Percentiles rank a stretch among this genome's conserved stretches.
phyloP scores from a whole-genome alignment of 2,329 filamentous ascomycete genomes.

The Fusarium sp. region DNA sequence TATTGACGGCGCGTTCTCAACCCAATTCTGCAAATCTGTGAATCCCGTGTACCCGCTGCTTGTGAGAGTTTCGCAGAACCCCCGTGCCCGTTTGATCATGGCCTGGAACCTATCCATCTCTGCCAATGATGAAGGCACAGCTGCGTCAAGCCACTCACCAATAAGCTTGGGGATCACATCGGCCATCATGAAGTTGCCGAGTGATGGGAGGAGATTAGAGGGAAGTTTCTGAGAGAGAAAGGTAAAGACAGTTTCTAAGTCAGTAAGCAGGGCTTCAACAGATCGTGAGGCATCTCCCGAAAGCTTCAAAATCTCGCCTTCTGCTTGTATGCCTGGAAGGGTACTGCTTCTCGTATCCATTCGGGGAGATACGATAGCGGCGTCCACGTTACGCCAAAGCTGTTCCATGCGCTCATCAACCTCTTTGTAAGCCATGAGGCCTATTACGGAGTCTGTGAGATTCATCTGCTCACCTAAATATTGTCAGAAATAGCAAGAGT shows the following conservation, averaged over 20 bases:
- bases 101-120: slow-evolving; percentile 79
- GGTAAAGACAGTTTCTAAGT: slow-evolving; percentile 63
- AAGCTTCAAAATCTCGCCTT: slow-evolving; percentile 58
- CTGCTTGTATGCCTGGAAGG: slow-evolving; percentile 55
- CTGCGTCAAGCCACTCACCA: slow-evolving; percentile 78
- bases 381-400: slow-evolving; percentile 73
- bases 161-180: slow-evolving; percentile 76
- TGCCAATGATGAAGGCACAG: slow-evolving; percentile 79
- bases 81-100: slow-evolving; percentile 72
- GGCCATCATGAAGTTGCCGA: slow-evolving; percentile 79
- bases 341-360: slow-evolving; percentile 57
- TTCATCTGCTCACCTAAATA: slow-evolving; percentile 62
- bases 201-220: slow-evolving; percentile 64
- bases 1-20: slow-evolving; percentile 79
- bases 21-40: slow-evolving; percentile 80
- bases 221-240: slow-evolving; percentile 68
- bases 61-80: slow-evolving; percentile 74
- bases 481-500: slow-evolving; percentile 26
- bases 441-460: slow-evolving; percentile 66
- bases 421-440: slow-evolving; percentile 70
- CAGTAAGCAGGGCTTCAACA: slow-evolving; percentile 64
- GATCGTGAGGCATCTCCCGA: slow-evolving; percentile 57
- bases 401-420: slow-evolving; percentile 69
- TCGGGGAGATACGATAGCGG: slow-evolving; percentile 70
- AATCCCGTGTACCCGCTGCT: slow-evolving; percentile 72